phyloP scores from a whole-genome alignment of 192 early-diverging fungal species.

The Oehlia diaphana region DNA sequence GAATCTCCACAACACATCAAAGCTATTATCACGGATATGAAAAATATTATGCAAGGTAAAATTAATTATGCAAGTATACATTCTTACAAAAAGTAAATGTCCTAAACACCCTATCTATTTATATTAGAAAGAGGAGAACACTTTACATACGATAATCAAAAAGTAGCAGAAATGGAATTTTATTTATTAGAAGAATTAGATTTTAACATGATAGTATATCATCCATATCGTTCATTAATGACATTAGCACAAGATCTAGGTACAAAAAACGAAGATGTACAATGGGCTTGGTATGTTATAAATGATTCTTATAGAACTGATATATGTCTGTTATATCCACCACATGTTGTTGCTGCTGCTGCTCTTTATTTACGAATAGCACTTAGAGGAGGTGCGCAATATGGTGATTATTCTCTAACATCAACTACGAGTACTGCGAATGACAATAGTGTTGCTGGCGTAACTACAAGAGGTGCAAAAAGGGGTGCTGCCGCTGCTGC shows the following conservation, averaged over 20 bases:
- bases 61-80: neutral
- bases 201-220: constrained; percentile 86
- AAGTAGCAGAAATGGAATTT: constrained; percentile 92
- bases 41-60: constrained; percentile 27
- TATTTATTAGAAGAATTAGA: constrained; percentile 89
- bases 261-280: constrained; percentile 51
- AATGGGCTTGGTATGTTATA: constrained; percentile 66
- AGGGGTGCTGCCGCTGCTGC: neutral
- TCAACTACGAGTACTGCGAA: neutral
- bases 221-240: constrained; percentile 81
- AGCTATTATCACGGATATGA: constrained; percentile 54
- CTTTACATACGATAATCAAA: constrained; percentile 67
- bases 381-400: constrained; percentile 40
- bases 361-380: constrained; percentile 72
- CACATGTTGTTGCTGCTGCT: constrained; percentile 84
- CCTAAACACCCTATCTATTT: neutral
- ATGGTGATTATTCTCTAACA: constrained; percentile 9
- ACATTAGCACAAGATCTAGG: constrained; percentile 54
- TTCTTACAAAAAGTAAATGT: neutral
- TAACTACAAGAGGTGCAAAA: constrained; percentile 26
- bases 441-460: constrained; percentile 9
- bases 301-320: constrained; percentile 87
- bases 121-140: constrained; percentile 43
- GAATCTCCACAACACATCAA: constrained; percentile 72
- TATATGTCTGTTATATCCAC: constrained; percentile 80